A percentile compares a stretch with the other conserved stretches of the same genome.
Conservation (phyloP, 2,329 filamentous ascomycete species). For the Orbilia ellipsospora region DNA sequence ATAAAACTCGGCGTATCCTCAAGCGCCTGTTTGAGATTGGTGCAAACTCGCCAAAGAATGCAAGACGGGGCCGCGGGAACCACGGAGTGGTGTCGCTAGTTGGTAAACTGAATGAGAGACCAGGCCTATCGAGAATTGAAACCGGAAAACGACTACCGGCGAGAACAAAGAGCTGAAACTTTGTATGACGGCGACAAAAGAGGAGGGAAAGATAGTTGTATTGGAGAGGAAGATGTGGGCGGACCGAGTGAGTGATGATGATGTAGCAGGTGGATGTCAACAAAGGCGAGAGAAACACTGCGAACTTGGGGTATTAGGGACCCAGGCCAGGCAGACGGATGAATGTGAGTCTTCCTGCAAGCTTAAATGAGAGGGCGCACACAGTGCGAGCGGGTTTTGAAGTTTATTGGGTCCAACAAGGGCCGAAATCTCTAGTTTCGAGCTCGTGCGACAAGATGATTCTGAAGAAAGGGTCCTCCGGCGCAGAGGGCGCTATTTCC, state of each 20-base stretch:
- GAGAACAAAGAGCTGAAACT: slow-evolving; percentile 21
- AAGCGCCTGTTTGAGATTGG: slow-evolving; percentile 17
- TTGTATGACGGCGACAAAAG: not conserved
- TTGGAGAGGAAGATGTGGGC: not conserved
- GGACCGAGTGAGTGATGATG: not conserved
- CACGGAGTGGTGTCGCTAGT: slow-evolving; percentile 1
- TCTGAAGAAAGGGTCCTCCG: not conserved
- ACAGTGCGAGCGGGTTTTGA: not conserved
- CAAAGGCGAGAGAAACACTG: slow-evolving; percentile 25
- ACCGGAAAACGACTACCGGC: slow-evolving; percentile 6
- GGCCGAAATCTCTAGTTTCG: slow-evolving; percentile 2
- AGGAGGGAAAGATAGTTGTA: slow-evolving; percentile 10
- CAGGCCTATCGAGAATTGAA: slow-evolving; percentile 1
- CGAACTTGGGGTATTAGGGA: slow-evolving; percentile 13
- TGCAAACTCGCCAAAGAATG: slow-evolving; percentile 15
- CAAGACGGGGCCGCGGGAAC: slow-evolving; percentile 1
- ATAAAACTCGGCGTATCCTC: slow-evolving; percentile 15
- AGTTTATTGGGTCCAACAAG: not conserved
- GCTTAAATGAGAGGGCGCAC: slow-evolving; percentile 17
- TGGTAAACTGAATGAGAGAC: slow-evolving; percentile 3
- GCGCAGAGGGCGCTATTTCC: not conserved
- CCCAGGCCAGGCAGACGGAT: slow-evolving; percentile 25
- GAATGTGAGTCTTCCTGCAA: slow-evolving; percentile 32
- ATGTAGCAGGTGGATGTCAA: slow-evolving; percentile 5
- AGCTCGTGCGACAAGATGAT: slow-evolving; percentile 21